Conservation (phyloP, 2,329 filamentous ascomycete genomes). For the Aspergillus chevalieri region DNA sequence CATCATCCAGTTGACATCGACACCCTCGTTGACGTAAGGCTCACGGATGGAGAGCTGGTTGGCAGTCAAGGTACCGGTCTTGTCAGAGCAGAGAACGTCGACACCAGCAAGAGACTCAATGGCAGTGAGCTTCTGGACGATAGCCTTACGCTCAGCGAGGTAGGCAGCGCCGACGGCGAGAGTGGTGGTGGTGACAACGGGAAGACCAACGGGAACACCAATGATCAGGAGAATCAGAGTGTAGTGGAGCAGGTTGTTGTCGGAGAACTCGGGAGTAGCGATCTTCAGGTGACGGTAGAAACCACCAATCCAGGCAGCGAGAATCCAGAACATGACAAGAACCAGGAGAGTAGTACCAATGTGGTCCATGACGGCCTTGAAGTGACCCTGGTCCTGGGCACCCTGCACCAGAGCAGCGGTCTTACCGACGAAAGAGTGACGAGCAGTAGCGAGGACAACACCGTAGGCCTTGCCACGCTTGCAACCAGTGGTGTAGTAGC, state of each 20-base stretch:
- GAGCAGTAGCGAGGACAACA: slow-evolving; percentile 61
- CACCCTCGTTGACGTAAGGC: slow-evolving; percentile 68
- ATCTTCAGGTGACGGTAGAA: slow-evolving; percentile 68
- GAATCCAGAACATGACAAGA: slow-evolving; percentile 71
- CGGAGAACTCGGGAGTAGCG: slow-evolving; percentile 44
- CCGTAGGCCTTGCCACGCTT: slow-evolving; percentile 73
- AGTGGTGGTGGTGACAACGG: slow-evolving; percentile 71
- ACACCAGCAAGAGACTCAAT: slow-evolving; percentile 71
- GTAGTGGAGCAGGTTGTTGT: slow-evolving; percentile 62
- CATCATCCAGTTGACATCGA: slow-evolving; percentile 82
- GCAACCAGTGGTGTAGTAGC: slow-evolving; percentile 76
- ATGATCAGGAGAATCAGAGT: slow-evolving; percentile 67
- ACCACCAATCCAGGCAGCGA: slow-evolving; percentile 69
- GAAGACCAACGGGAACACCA: slow-evolving; percentile 73
- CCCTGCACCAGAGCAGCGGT: slow-evolving; percentile 69
- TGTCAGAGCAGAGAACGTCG: slow-evolving; percentile 74
- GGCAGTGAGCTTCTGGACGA: slow-evolving; percentile 72
- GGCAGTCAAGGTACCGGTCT: slow-evolving; percentile 63
- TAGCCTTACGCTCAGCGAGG: slow-evolving; percentile 70
- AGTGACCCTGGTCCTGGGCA: slow-evolving; percentile 69
- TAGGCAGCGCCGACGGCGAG: slow-evolving; percentile 72
- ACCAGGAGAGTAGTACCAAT: slow-evolving; percentile 69
- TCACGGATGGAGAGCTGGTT: slow-evolving; percentile 67
- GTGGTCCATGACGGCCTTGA: slow-evolving; percentile 79
- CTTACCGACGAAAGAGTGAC: slow-evolving; percentile 69